Percentiles rank a stretch among this genome's conserved stretches.
These are phyloP conservation scores for Calonectria hongkongensis DNA, from an alignment of 2,329 filamentous ascomycete species.

Conservation along the genomic window DNA sequence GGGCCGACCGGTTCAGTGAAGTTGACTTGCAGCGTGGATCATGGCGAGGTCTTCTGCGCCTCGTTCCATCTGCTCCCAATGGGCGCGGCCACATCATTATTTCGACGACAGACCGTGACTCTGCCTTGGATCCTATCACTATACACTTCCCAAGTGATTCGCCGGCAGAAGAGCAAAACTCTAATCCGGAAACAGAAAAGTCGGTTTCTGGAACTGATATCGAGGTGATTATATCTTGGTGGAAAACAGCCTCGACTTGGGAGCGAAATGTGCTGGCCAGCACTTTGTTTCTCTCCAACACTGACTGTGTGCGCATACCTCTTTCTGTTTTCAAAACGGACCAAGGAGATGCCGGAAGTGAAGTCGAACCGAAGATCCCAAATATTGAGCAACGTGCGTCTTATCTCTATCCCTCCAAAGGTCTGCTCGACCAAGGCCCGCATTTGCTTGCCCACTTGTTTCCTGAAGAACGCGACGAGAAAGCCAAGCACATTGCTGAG, in stretches of 20 bases:
- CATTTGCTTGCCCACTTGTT: not conserved
- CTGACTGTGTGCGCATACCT: not conserved
- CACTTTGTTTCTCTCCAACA: not conserved
- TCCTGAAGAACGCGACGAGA: not conserved
- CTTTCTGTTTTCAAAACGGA: not conserved
- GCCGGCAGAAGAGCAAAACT: not conserved
- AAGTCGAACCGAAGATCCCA: not conserved
- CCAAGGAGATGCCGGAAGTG: not conserved
- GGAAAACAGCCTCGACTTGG: not conserved
- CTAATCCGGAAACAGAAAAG: not conserved
- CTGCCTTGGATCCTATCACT: not conserved
- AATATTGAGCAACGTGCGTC: not conserved
- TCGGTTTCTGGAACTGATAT: not conserved
- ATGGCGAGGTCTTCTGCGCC: not conserved
- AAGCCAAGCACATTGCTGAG: not conserved
- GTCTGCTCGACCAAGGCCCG: not conserved
- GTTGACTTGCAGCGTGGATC: not conserved
- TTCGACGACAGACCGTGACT: not conserved
- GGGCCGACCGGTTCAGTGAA: not conserved
- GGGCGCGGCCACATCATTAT: slow-evolving; percentile 3
- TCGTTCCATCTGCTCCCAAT: not conserved
- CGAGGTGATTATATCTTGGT: not conserved
- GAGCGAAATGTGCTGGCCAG: not conserved
- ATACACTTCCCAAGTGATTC: not conserved
- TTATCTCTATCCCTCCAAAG: not conserved